A percentile compares a stretch with the other conserved stretches of the same genome.
Conservation (phyloP, 2,329 filamentous ascomycete species). For the Rhexocercosporidium sp. region DNA sequence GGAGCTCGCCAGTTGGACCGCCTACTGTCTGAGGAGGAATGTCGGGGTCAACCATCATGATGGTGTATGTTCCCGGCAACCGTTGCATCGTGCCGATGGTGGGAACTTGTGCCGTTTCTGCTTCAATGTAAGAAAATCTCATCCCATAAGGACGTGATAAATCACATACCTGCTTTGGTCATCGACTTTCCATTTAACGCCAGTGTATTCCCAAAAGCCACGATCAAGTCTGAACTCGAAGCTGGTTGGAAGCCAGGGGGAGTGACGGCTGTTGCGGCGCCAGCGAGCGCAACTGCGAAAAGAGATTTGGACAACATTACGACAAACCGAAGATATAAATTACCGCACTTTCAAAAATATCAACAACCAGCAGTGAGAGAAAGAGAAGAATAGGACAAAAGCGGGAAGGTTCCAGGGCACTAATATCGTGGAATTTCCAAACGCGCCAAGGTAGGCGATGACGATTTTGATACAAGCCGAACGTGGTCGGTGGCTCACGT, state of each 20-base stretch:
- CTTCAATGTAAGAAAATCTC: not conserved
- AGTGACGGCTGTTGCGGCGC: slow-evolving; percentile 36
- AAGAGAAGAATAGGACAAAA: slow-evolving; percentile 2
- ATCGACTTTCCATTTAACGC: slow-evolving; percentile 36
- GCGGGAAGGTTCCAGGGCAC: not conserved
- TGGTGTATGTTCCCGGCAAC: slow-evolving; percentile 36
- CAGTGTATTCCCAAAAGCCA: slow-evolving; percentile 33
- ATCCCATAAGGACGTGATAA: not conserved
- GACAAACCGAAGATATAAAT: not conserved
- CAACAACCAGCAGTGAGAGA: not conserved
- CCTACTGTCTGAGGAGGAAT: slow-evolving; percentile 32
- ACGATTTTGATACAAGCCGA: slow-evolving; percentile 17
- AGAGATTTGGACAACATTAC: slow-evolving; percentile 34
- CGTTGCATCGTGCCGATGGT: slow-evolving; percentile 31
- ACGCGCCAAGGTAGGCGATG: slow-evolving; percentile 27
- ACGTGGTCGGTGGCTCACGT: not conserved
- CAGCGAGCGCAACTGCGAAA: slow-evolving; percentile 34
- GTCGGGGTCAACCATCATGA: slow-evolving; percentile 41
- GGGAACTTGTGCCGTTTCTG: slow-evolving; percentile 31
- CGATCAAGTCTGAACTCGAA: slow-evolving; percentile 33
- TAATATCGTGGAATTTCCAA: slow-evolving; percentile 11
- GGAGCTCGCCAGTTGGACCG: slow-evolving; percentile 33
- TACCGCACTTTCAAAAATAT: not conserved
- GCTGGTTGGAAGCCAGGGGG: slow-evolving; percentile 35
- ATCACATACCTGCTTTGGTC: slow-evolving; percentile 32